Percentiles rank a stretch among this genome's conserved stretches.
Evolutionary conservation across 805 yeast species (phyloP).

Genomic region (Candida boleticola): DNA sequence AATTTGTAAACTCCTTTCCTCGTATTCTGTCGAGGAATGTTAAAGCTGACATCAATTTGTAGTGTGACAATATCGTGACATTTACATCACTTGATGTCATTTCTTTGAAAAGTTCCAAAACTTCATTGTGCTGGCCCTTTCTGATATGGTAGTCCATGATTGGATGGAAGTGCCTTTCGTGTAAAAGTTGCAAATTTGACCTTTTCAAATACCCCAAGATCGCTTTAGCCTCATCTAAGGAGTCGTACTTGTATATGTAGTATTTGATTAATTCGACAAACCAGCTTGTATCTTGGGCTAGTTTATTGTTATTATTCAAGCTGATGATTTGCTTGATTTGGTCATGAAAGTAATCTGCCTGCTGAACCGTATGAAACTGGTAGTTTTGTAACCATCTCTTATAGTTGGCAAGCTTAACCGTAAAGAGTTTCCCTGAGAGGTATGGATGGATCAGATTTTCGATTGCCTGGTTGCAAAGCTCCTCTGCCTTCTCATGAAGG

Average conservation of each 20-base stretch:
- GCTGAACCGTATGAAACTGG: not conserved
- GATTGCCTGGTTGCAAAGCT: slow-evolving; percentile 30
- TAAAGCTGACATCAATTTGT: slow-evolving; percentile 29
- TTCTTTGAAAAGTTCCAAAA: slow-evolving; percentile 29
- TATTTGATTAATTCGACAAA: slow-evolving; percentile 27
- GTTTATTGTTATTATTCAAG: slow-evolving; percentile 2
- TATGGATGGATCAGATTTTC: slow-evolving; percentile 26
- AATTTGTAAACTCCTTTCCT: slow-evolving; percentile 13
- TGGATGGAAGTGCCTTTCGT: slow-evolving; percentile 29
- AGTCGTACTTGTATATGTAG: slow-evolving; percentile 11
- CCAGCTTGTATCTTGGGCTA: slow-evolving; percentile 9
- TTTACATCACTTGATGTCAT: slow-evolving; percentile 28
- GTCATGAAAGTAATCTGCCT: not conserved
- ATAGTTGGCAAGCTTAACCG: slow-evolving; percentile 28
- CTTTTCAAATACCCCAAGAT: slow-evolving; percentile 17
- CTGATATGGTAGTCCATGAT: slow-evolving; percentile 22
- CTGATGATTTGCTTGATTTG: slow-evolving; percentile 3
- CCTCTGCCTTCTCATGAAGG: slow-evolving; percentile 33
- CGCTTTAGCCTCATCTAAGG: slow-evolving; percentile 18
- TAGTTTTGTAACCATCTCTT: slow-evolving; percentile 23
- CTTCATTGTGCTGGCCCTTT: slow-evolving; percentile 16
- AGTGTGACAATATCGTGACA: slow-evolving; percentile 28
- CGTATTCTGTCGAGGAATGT: slow-evolving; percentile 15
- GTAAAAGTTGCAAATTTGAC: slow-evolving; percentile 11
- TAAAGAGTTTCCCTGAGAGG: slow-evolving; percentile 23